phyloP scores from a whole-genome alignment of 495 filamentous ascomycete species.

The Physcia stellaris region DNA sequence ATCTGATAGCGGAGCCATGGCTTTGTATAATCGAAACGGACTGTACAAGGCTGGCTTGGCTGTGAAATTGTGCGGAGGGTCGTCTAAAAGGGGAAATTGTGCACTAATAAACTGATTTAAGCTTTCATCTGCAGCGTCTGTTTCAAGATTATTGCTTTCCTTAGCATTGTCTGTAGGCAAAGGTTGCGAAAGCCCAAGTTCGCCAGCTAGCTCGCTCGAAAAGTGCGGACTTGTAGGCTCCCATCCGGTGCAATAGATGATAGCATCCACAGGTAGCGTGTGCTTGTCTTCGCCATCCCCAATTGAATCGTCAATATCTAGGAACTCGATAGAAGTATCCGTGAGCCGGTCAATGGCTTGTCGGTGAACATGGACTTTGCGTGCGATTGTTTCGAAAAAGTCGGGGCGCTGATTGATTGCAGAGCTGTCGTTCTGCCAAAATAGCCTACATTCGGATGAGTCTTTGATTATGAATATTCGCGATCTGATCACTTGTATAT shows the following conservation, averaged over 20 bases:
- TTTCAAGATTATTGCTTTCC: neutral
- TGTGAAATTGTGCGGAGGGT: slow-evolving; percentile 20
- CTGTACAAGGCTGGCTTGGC: slow-evolving; percentile 9
- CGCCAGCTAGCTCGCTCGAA: slow-evolving; percentile 4
- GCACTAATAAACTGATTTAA: slow-evolving; percentile 20
- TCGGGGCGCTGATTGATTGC: slow-evolving; percentile 24
- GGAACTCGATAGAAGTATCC: slow-evolving; percentile 12
- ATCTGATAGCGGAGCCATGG: slow-evolving; percentile 23
- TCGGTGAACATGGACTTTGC: slow-evolving; percentile 25
- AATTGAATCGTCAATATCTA: slow-evolving; percentile 5
- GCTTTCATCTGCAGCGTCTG: slow-evolving; percentile 12
- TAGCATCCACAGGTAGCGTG: slow-evolving; percentile 20
- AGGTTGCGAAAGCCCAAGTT: slow-evolving; percentile 17
- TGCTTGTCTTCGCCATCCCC: neutral
- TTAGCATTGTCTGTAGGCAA: neutral
- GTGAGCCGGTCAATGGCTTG: slow-evolving; percentile 16
- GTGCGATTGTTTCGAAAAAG: slow-evolving; percentile 23
- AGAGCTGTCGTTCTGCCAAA: slow-evolving; percentile 27
- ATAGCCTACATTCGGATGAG: slow-evolving; percentile 15
- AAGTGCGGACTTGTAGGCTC: slow-evolving; percentile 11
- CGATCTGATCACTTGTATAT: too few species aligned
- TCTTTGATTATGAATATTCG: too few species aligned
- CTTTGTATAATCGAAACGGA: slow-evolving; percentile 27
- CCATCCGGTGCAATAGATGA: slow-evolving; percentile 29
- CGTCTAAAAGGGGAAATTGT: slow-evolving; percentile 24